Evolutionary conservation across 2,329 filamentous ascomycete species (phyloP).

Genomic region (Capronia americana): DNA sequence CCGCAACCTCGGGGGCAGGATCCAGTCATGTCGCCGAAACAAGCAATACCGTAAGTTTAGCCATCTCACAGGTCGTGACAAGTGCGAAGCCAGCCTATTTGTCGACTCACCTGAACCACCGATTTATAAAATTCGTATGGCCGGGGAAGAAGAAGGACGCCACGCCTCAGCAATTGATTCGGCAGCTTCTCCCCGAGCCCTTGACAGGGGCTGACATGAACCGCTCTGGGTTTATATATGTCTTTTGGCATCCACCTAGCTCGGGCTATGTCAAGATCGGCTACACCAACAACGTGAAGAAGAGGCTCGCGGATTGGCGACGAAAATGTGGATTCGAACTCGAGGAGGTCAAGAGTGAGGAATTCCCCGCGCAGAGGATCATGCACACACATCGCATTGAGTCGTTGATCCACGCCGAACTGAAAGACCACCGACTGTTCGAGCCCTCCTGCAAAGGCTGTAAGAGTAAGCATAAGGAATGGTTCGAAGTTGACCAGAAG

Average conservation of each 20-base stretch:
- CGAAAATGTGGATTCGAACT: slow-evolving; percentile 18
- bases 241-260: slow-evolving; percentile 26
- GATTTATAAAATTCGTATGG: neutral
- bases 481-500: slow-evolving; percentile 20
- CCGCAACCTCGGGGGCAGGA: neutral
- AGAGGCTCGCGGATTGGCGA: slow-evolving; percentile 21
- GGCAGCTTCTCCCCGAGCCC: slow-evolving; percentile 8
- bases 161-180: slow-evolving; percentile 16
- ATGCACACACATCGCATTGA: slow-evolving; percentile 23
- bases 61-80: neutral
- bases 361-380: neutral
- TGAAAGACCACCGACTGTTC: slow-evolving; percentile 18
- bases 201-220: slow-evolving; percentile 13
- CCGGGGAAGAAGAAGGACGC: neutral
- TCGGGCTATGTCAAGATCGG: slow-evolving; percentile 32
- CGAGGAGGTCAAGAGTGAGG: neutral
- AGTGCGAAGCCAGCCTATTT: neutral
- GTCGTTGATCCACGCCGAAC: slow-evolving; percentile 30
- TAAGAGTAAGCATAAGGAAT: slow-evolving; percentile 19
- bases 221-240: slow-evolving; percentile 15
- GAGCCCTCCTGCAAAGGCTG: slow-evolving; percentile 21
- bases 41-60: neutral
- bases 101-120: neutral
- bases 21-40: neutral
- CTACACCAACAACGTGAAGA: slow-evolving; percentile 7